These are phyloP conservation scores for Perkinsus olseni DNA, from an alignment of 169 alveolate genomes.

Conservation along the genomic window DNA sequence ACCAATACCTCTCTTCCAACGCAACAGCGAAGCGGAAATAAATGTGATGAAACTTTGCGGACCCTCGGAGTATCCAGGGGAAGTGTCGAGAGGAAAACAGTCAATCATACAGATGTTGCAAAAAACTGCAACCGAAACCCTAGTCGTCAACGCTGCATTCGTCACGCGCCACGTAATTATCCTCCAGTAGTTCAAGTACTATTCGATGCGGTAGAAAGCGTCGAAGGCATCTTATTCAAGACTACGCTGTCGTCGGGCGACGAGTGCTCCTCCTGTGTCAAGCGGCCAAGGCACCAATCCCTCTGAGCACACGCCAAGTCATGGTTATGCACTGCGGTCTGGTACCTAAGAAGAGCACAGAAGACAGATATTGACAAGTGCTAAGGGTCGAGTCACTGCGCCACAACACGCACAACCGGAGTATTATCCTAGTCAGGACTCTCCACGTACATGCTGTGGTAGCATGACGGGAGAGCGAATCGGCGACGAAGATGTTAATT, in stretches of 20 bases:
- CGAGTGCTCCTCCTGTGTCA: background rate
- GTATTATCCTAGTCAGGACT: no score
- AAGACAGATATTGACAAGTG: background rate
- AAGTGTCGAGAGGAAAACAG: background rate
- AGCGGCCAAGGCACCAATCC: background rate
- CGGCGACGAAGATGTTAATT: no score
- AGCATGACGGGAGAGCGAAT: no score
- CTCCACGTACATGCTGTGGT: no score
- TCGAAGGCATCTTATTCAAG: background rate
- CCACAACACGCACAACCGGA: no score
- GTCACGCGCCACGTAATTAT: background rate
- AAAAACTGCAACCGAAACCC: background rate
- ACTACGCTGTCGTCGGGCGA: background rate
- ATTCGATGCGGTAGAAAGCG: background rate
- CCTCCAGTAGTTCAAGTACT: background rate
- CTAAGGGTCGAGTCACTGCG: background rate
- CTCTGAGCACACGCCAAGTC: background rate
- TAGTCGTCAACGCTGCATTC: background rate
- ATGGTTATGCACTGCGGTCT: background rate
- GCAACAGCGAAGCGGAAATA: background rate
- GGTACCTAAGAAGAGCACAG: background rate
- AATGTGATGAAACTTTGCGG: background rate
- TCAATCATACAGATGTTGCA: background rate
- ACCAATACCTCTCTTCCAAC: no score
- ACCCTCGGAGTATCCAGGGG: background rate